phyloP scores from a whole-genome alignment of 495 filamentous ascomycete species.

The Neurospora sublineolata region DNA sequence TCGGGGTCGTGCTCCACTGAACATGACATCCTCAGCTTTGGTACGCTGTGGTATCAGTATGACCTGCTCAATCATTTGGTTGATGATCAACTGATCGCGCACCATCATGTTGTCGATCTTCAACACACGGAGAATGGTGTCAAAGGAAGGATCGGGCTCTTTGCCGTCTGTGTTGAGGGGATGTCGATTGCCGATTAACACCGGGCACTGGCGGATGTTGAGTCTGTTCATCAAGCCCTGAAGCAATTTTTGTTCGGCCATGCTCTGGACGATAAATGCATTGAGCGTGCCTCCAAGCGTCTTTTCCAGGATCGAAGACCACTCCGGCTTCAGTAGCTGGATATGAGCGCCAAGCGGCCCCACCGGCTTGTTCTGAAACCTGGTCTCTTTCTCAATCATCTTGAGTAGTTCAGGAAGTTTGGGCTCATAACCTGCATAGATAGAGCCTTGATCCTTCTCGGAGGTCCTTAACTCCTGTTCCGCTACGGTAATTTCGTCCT shows the following conservation, averaged over 20 bases:
- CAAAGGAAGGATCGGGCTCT: constrained; percentile 60
- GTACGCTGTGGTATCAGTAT: constrained; percentile 58
- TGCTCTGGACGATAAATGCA: constrained; percentile 70
- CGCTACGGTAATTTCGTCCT: constrained; percentile 39
- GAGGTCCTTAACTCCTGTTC: constrained; percentile 25
- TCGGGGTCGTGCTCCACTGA: constrained; percentile 43
- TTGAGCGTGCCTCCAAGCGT: constrained; percentile 52
- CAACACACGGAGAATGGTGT: constrained; percentile 69
- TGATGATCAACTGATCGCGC: constrained; percentile 72
- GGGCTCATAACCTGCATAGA: constrained; percentile 43
- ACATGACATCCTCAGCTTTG: constrained; percentile 60
- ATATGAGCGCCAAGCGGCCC: constrained; percentile 75
- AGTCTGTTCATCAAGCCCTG: constrained; percentile 48
- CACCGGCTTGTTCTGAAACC: constrained; percentile 61
- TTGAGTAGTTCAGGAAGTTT: constrained; percentile 52
- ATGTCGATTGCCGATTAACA: constrained; percentile 53
- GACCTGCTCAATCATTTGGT: constrained; percentile 70
- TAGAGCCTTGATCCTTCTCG: constrained; percentile 18
- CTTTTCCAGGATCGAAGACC: constrained; percentile 74
- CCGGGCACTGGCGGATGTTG: constrained; percentile 40
- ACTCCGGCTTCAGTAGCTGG: constrained; percentile 62
- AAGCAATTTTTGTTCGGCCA: constrained; percentile 54
- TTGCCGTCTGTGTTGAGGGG: constrained; percentile 50
- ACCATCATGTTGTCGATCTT: constrained; percentile 73
- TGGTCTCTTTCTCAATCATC: constrained; percentile 51